Evolutionary conservation across 2,329 filamentous ascomycete species (phyloP), one percentile per base, ranked within the genome.

Genomic region (Sphaceloma murrayae): DNA sequence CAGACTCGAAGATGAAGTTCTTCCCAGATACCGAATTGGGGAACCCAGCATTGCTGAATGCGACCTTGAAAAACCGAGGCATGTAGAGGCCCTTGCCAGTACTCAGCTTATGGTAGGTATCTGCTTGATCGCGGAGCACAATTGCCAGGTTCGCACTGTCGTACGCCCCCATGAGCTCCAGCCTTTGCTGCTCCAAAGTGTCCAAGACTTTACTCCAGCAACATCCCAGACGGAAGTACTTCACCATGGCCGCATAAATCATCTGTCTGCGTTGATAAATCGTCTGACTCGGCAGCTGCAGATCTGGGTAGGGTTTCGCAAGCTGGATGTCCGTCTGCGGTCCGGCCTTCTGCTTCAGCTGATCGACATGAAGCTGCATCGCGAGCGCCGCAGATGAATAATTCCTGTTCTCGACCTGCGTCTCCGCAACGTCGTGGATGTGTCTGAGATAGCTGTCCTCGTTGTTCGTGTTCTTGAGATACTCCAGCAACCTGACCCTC

Each of bases 391-490:
- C 89, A 63, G 95, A 88, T 0, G 86, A 84, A 51, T 80, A 77
- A 55, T 94, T 91, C 47, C 82, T 73, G 3, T 82, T 75, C 30
- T 80, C 75, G 6, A 75, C 73, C 60, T 96, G 89, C 9, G 91
- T 69, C 29, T 78, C 69, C 2, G 87, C 85, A 14, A 96, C 73
- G 61, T 95, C 87, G 58, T 96, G 89, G 10, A 96, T 88, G 56
- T 96, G 95, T 52, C 87, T 82, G 51, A 94, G 83, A 62, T 94
- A 96, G 46, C 95, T 94, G 56, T 95, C 88, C 60, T 94, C 87
- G 58, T 94, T 94, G 53, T 93, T 85, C 82, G 95, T 94, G 58
- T 95, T 87, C 52, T 87, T 83, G 54, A 96, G 73, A 64, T 95
- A 96, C 54, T 95, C 86, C 88, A 96, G 95, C 18, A 96, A 69